Percentiles rank a stretch among this genome's conserved stretches.
These are phyloP conservation scores for Eutrema heterophyllum DNA, from an alignment of 345 rosid species.

Conservation along the genomic window DNA sequence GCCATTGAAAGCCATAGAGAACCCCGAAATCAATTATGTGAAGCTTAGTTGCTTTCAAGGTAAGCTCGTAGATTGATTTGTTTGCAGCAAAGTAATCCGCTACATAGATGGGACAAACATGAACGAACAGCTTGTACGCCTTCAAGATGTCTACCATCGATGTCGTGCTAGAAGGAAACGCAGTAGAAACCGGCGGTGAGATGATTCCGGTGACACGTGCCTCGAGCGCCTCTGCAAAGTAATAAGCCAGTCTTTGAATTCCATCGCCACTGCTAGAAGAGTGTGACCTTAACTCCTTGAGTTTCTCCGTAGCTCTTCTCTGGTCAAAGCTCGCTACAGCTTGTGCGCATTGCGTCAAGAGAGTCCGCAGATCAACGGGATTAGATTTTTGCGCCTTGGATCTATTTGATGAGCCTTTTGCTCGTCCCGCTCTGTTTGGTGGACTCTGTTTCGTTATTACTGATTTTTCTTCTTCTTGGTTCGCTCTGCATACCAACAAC, in stretches of 20 bases:
- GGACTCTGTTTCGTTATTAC: slow-evolving; percentile 25
- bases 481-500: slow-evolving; percentile 33
- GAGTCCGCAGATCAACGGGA: slow-evolving; percentile 58
- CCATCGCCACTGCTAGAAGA: slow-evolving; percentile 70
- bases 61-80: slow-evolving; percentile 40
- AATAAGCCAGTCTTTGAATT: slow-evolving; percentile 68
- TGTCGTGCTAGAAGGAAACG: slow-evolving; percentile 36
- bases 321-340: slow-evolving; percentile 59
- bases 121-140: slow-evolving; percentile 43
- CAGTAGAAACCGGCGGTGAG: slow-evolving; percentile 33
- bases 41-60: slow-evolving; percentile 43
- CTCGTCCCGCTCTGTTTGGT: slow-evolving; percentile 34
- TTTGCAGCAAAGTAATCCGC: slow-evolving; percentile 50
- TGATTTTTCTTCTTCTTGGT: slow-evolving; percentile 6
- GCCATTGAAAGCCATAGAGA: slow-evolving; percentile 85
- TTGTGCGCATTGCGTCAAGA: slow-evolving; percentile 73
- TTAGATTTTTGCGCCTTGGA: slow-evolving; percentile 33
- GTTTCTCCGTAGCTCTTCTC: slow-evolving; percentile 62
- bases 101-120: slow-evolving; percentile 53
- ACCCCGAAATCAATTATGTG: slow-evolving; percentile 79
- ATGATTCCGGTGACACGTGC: slow-evolving; percentile 55
- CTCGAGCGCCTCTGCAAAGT: slow-evolving; percentile 76
- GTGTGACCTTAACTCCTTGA: slow-evolving; percentile 70
- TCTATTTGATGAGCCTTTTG: slow-evolving; percentile 36
- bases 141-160: slow-evolving; percentile 57